Percentiles rank a stretch among this genome's conserved stretches.
Evolutionary conservation across 192 early-diverging fungal genomes (phyloP).

Genomic region (Coemansia sp.): DNA sequence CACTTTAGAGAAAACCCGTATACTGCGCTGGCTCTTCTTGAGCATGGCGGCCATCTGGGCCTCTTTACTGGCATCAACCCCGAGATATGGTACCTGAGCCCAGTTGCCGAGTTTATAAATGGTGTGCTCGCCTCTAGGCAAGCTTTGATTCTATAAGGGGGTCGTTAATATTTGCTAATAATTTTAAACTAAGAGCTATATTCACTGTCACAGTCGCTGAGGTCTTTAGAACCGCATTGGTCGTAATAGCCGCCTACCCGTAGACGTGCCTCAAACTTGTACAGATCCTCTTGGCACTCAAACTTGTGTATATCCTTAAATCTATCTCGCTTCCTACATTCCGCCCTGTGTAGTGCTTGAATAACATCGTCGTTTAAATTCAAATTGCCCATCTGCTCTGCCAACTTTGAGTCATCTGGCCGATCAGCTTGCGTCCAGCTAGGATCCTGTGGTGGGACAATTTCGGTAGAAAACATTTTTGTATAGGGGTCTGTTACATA

Average conservation of each 20-base stretch:
- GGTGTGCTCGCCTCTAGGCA: neutral
- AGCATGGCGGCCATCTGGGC: conserved; percentile 82
- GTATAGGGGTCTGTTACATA: neutral
- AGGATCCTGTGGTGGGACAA: neutral
- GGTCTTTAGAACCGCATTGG: no score
- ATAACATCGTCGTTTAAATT: neutral
- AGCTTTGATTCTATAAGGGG: neutral
- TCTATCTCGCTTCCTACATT: neutral
- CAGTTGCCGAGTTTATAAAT: conserved; percentile 59
- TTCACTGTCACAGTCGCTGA: neutral
- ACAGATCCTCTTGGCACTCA: neutral
- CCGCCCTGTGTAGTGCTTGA: neutral
- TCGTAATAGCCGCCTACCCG: neutral
- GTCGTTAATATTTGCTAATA: neutral
- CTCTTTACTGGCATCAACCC: conserved; percentile 54
- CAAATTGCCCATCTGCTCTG: neutral
- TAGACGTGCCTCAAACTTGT: neutral
- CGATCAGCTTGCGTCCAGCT: neutral
- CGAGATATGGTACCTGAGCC: conserved; percentile 59
- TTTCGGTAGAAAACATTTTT: neutral
- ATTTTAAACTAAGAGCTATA: neutral
- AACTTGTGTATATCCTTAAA: neutral
- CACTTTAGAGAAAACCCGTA: conserved; percentile 72
- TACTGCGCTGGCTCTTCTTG: conserved; percentile 72
- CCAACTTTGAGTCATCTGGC: neutral